These are phyloP conservation scores for Trametes sanguinea DNA, from an alignment of 768 basidiomycete species.

Conservation along the genomic window DNA sequence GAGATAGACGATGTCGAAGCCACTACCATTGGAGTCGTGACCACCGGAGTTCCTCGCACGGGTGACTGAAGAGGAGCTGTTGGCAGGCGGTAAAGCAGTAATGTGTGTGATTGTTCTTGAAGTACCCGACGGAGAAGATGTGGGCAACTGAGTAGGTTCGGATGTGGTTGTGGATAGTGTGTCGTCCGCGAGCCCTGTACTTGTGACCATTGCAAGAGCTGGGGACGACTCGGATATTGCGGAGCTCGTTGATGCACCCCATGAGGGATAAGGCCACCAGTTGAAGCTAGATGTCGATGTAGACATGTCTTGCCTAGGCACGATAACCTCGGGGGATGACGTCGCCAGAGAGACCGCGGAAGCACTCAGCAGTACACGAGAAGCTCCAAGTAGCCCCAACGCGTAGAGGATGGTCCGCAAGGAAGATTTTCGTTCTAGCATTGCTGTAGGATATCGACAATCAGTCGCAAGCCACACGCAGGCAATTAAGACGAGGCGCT, in stretches of 20 bases:
- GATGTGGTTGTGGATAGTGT: not conserved
- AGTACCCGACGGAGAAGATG: conserved; percentile 6
- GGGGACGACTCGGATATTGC: not conserved
- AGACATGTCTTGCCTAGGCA: not conserved
- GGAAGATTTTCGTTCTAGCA: too few species aligned
- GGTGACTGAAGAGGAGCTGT: conserved; percentile 15
- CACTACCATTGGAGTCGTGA: not conserved
- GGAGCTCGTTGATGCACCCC: conserved; percentile 16
- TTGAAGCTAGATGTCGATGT: conserved; percentile 29
- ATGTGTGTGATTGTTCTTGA: conserved; percentile 20
- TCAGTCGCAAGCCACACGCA: too few species aligned
- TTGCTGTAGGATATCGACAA: too few species aligned
- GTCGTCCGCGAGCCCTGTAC: not conserved
- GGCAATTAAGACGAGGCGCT: too few species aligned
- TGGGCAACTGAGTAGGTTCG: not conserved
- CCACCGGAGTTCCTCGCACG: not conserved
- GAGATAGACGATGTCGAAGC: conserved; percentile 33
- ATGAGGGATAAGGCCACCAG: conserved; percentile 39
- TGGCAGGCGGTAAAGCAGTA: conserved; percentile 31
- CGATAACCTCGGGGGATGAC: not conserved
- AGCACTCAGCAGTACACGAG: not conserved
- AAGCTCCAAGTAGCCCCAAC: not conserved
- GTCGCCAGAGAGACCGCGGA: not conserved
- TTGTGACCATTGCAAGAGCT: not conserved
- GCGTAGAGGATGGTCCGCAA: not conserved